Percentiles rank a stretch among this genome's conserved stretches.
Evolutionary conservation across 164 flowering plant species (phyloP).

Genomic region (Tetrastigma voinierianum): DNA sequence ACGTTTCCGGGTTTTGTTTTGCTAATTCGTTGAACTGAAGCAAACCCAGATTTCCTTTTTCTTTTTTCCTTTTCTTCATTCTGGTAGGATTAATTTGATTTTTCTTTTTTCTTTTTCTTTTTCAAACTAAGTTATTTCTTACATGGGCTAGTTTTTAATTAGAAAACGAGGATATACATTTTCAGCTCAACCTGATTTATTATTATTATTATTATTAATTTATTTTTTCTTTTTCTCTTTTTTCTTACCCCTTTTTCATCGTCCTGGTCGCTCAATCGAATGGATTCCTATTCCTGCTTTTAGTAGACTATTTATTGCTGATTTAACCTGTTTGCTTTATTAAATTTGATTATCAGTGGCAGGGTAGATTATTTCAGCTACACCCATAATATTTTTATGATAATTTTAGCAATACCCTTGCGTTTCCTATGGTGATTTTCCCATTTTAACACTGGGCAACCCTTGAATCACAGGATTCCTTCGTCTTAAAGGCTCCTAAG

Average conservation of each 20-base stretch:
- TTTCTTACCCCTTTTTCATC: too few species aligned
- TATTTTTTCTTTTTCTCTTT: too few species aligned
- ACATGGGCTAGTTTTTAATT: not conserved
- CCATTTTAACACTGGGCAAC: not conserved
- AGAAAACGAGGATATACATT: not conserved
- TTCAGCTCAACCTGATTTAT: not conserved
- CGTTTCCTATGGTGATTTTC: not conserved
- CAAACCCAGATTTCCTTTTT: constrained; percentile 14
- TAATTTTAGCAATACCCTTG: not conserved
- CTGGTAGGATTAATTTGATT: not conserved
- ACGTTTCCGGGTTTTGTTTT: not conserved
- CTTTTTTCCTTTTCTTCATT: not conserved
- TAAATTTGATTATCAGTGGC: not conserved
- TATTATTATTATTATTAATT: too few species aligned
- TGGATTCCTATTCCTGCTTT: not conserved
- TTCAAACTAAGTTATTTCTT: not conserved
- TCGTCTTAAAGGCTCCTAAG: constrained; percentile 36
- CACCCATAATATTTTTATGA: not conserved
- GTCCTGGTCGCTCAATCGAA: not conserved
- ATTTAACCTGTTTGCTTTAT: not conserved
- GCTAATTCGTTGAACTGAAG: constrained; percentile 8
- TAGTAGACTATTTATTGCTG: not conserved
- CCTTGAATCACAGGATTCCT: constrained; percentile 32
- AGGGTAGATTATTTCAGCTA: not conserved
- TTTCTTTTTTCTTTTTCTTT: not conserved